Conservation (phyloP, 164 flowering plant genomes). For the Houttuynia cordata region DNA sequence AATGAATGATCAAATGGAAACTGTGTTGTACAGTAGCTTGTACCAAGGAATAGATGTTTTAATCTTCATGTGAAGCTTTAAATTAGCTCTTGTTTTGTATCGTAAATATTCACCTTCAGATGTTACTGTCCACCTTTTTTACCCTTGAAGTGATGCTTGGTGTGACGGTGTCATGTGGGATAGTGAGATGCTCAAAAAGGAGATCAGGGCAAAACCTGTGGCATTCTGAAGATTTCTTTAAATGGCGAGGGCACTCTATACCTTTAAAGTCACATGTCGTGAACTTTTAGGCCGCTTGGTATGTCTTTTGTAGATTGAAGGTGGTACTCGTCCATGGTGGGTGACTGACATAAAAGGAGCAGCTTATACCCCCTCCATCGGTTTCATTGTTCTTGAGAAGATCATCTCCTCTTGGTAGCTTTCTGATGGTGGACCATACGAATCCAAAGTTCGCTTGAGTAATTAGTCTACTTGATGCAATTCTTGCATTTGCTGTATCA, state of each 20-base stretch:
- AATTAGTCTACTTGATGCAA: not conserved
- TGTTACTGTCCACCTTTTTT: conserved; percentile 1
- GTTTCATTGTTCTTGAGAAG: conserved; percentile 3
- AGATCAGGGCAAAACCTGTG: not conserved
- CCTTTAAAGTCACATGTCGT: conserved; percentile 1
- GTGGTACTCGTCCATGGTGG: conserved; percentile 6
- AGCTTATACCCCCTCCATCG: conserved; percentile 3
- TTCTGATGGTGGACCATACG: conserved; percentile 6
- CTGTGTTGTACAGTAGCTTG: too few relatives aligned
- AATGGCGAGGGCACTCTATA: conserved; percentile 11
- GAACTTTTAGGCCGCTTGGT: conserved; percentile 4
- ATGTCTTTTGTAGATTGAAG: conserved; percentile 5
- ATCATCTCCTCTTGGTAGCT: conserved; percentile 7
- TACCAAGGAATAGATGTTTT: not conserved
- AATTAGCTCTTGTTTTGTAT: too few relatives aligned
- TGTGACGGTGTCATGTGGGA: not conserved
- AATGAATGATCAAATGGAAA: not conserved
- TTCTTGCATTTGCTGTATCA: conserved; percentile 3
- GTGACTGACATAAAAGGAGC: conserved; percentile 8
- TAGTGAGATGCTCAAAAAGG: not conserved
- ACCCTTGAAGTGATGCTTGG: not conserved
- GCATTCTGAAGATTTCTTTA: conserved; percentile 6
- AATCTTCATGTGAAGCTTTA: too few relatives aligned
- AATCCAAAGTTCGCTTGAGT: conserved; percentile 1
- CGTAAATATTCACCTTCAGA: not conserved